Conservation (phyloP, 2,329 filamentous ascomycete species). For the Aspergillus novoparasiticus region DNA sequence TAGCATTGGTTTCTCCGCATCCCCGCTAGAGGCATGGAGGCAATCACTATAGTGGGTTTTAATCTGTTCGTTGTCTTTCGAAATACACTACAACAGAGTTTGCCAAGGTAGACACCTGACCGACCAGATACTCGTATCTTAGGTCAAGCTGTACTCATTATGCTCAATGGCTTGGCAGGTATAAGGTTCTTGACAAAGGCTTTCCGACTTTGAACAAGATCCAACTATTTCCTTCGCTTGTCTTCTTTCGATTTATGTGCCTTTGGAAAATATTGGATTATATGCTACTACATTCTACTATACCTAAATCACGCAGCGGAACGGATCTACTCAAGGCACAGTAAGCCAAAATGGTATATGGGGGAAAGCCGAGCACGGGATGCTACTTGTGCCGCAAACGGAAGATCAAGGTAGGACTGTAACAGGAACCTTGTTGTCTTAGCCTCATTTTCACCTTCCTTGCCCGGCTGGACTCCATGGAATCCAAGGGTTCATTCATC, state of each 20-base stretch:
- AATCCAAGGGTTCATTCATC: background rate
- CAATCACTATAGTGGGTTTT: background rate
- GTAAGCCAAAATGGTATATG: slow-evolving; percentile 41
- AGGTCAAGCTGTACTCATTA: slow-evolving; percentile 3
- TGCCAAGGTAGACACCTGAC: background rate
- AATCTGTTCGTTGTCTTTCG: background rate
- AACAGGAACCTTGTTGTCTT: background rate
- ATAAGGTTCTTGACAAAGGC: slow-evolving; percentile 4
- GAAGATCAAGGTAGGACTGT: slow-evolving; percentile 41
- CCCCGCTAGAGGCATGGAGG: background rate
- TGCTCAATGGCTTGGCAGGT: slow-evolving; percentile 16
- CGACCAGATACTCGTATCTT: background rate
- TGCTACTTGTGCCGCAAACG: slow-evolving; percentile 44
- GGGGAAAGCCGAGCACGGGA: slow-evolving; percentile 42
- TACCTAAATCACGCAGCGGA: background rate
- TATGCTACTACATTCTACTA: background rate
- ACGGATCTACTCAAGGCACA: background rate
- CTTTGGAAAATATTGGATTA: background rate
- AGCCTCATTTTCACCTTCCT: background rate
- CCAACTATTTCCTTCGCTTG: background rate
- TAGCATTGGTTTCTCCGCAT: slow-evolving; percentile 9
- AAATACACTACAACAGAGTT: background rate
- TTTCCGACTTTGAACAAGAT: background rate
- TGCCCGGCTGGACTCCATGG: background rate
- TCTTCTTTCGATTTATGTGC: background rate